Evolutionary conservation across 352 stramenopile species (phyloP).

Genomic region (Thraustochytrium striatum): DNA sequence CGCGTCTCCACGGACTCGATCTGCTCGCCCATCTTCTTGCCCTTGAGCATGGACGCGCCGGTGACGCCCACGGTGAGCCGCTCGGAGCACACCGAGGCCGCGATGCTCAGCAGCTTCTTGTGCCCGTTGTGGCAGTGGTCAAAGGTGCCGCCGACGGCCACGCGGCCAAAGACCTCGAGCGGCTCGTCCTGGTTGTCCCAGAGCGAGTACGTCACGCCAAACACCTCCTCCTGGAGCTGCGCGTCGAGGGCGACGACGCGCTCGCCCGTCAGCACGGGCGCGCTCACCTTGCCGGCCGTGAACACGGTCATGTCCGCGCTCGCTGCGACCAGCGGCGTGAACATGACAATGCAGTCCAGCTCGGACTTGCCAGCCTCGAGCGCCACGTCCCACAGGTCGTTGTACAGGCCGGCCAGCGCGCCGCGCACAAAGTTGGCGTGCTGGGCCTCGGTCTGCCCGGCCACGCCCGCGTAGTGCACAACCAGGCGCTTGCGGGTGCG

Average conservation of each 20-base stretch:
- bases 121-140: slow-evolving; percentile 50
- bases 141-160: slow-evolving; percentile 51
- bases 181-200: slow-evolving; percentile 14
- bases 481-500: slow-evolving; percentile 18
- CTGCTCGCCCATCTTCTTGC: slow-evolving; percentile 45
- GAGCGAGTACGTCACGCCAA: slow-evolving; percentile 25
- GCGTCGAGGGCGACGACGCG: background rate
- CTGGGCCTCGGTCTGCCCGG: background rate
- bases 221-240: slow-evolving; percentile 37
- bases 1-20: slow-evolving; percentile 44
- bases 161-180: slow-evolving; percentile 56
- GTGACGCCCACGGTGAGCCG: slow-evolving; percentile 46
- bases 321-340: no score
- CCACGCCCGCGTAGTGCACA: slow-evolving; percentile 9
- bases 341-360: slow-evolving; percentile 18
- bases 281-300: background rate
- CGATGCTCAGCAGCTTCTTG: slow-evolving; percentile 52
- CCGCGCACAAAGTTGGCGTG: background rate
- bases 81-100: background rate
- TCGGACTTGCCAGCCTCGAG: slow-evolving; percentile 19
- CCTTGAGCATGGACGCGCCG: slow-evolving; percentile 33
- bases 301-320: background rate
- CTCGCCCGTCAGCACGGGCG: background rate
- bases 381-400: slow-evolving; percentile 39
- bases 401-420: slow-evolving; percentile 23